Evolutionary conservation across 2,329 filamentous ascomycete genomes (phyloP), one percentile per base, ranked within the genome.

Genomic region (Calonectria montana): DNA sequence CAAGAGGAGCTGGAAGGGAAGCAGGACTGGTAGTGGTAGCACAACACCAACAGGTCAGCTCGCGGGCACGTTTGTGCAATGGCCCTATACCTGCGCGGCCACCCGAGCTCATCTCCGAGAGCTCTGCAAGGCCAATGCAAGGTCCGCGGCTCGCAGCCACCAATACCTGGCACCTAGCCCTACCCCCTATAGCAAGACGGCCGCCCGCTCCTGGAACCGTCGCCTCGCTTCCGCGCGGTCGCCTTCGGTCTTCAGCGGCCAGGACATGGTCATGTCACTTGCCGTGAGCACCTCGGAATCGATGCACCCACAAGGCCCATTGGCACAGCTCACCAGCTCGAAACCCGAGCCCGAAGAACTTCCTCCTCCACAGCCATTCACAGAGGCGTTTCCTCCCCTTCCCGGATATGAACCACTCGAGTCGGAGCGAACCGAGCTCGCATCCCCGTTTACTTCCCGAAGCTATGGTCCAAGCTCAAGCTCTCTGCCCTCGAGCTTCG

Each of bases 1-100:
- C 23, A 92, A 89, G 82, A 86, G 89, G 78, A 92, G 89, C 77
- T 93, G 91, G 91, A 92, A 90, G 79, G 91, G 91, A 1, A 74
- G 74, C 64, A 87, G 25, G 39, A 45, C 57, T 39, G 27, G 87
- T 78, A 91, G 88, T 77, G 87, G 88, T 23, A 90, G 88, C 78
- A 85, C 83, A 57, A 92, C 90, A 2, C 90, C 90, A 7, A 91
- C 88, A 12, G 86, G 81, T 0, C 86, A 88, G 65, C 76, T 80
- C 25, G 75, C 84, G 4, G 85, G 84, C 55, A 84, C 87, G 2
- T 92, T 87, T 70, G 87, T 90, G 43, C 84, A 89, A 75, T 93
- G 91, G 91, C 90, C 91, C 29, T 91, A 93, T 79, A 91, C 90
- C 3, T 88, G 87, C 75, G 89, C 88, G 57, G 89, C 91, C 12